Percentiles rank a stretch among this genome's conserved stretches.
These are phyloP conservation scores for Polyplosphaeria fusca DNA, from an alignment of 495 filamentous ascomycete genomes.

Conservation along the genomic window DNA sequence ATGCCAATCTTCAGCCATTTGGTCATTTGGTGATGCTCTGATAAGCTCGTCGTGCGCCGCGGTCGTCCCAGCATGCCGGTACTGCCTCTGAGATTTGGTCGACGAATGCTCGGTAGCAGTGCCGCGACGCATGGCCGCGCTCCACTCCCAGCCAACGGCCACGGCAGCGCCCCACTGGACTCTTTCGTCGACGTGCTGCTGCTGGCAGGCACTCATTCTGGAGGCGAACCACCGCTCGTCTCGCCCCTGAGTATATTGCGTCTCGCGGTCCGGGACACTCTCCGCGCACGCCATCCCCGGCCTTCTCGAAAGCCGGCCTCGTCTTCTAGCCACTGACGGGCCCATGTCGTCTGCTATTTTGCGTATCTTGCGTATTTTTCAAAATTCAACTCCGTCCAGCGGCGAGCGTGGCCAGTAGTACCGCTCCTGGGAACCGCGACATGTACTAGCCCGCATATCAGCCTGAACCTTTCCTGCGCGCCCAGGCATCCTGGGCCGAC, in stretches of 20 bases:
- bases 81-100: constrained; percentile 29
- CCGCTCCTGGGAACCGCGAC: neutral
- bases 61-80: constrained; percentile 24
- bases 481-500: constrained; percentile 32
- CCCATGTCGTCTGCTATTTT: neutral
- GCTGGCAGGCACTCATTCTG: constrained; percentile 12
- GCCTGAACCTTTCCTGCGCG: constrained; percentile 25
- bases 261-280: constrained; percentile 11
- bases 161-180: constrained; percentile 19
- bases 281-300: constrained; percentile 13
- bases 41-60: constrained; percentile 28
- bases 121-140: constrained; percentile 22
- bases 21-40: constrained; percentile 23
- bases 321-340: constrained; percentile 7
- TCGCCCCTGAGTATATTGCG: constrained; percentile 17
- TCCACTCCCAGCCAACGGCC: constrained; percentile 11
- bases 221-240: constrained; percentile 19
- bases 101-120: constrained; percentile 27
- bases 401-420: neutral
- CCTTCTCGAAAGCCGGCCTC: constrained; percentile 15
- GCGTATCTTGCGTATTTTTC: neutral
- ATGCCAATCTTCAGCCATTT: too few relatives aligned
- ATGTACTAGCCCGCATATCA: constrained; percentile 29
- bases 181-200: constrained; percentile 15
- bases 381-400: neutral